Evolutionary conservation across 2,329 filamentous ascomycete species (phyloP).

Genomic region (Alternaria arbusti): DNA sequence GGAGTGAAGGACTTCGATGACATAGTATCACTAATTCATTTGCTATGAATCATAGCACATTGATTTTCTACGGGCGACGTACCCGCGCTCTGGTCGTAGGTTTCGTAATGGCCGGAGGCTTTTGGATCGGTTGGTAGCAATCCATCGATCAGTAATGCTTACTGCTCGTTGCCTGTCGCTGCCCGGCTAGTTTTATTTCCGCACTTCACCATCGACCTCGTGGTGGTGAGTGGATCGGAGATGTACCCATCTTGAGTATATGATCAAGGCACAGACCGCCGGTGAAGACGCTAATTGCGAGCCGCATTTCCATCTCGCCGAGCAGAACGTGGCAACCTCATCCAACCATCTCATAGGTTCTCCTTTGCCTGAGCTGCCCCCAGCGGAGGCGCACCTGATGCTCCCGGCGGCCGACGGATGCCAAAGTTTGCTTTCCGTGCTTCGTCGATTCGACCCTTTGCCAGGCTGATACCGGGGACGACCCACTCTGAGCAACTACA

Average conservation of each 20-base stretch:
- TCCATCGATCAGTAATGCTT: background rate
- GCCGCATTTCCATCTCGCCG: background rate
- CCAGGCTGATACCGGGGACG: slow-evolving; percentile 85
- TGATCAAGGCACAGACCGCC: background rate
- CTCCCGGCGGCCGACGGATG: slow-evolving; percentile 46
- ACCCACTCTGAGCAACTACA: slow-evolving; percentile 93
- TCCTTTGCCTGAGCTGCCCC: slow-evolving; percentile 7
- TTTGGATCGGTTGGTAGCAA: background rate
- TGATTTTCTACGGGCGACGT: background rate
- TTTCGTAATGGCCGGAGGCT: background rate
- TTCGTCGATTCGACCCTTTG: slow-evolving; percentile 83
- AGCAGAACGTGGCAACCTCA: background rate
- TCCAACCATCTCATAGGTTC: slow-evolving; percentile 11
- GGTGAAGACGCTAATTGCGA: background rate
- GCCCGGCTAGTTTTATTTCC: background rate
- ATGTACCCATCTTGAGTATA: background rate
- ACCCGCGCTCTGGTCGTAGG: background rate
- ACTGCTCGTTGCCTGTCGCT: background rate
- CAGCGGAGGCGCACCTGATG: slow-evolving; percentile 10
- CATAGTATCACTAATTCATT: background rate
- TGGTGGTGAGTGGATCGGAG: background rate
- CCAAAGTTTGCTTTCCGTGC: slow-evolving; percentile 45
- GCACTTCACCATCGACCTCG: background rate
- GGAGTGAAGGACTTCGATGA: background rate
- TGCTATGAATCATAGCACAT: background rate